Conservation (phyloP, 441 rosid genomes). For the Pelargonium myrrhifolium region DNA sequence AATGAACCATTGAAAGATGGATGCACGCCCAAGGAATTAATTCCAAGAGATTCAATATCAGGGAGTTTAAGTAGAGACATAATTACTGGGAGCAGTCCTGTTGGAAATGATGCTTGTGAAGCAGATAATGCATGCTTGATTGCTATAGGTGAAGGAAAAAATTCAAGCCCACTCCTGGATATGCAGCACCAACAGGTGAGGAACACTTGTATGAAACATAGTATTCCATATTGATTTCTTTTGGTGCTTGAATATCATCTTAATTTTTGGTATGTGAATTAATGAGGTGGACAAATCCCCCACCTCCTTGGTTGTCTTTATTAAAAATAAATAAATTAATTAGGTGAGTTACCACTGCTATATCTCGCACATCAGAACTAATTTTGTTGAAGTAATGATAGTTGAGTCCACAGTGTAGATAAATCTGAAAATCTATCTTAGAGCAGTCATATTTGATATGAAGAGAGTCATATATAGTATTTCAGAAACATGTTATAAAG, state of each 20-base stretch:
- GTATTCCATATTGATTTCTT: conserved; percentile 7
- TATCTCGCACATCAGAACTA: conserved; percentile 3
- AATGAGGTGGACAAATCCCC: background rate
- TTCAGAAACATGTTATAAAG: background rate
- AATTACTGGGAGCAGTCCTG: conserved; percentile 20
- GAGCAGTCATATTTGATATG: background rate
- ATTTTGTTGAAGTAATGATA: background rate
- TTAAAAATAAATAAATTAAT: background rate
- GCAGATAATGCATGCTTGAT: conserved; percentile 23
- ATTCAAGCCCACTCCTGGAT: conserved; percentile 17
- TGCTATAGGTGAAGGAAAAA: conserved; percentile 23
- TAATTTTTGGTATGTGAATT: conserved; percentile 1
- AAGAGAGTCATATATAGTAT: background rate
- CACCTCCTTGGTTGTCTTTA: no score
- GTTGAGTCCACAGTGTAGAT: background rate
- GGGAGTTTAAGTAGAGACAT: conserved; percentile 9
- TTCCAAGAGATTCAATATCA: conserved; percentile 17
- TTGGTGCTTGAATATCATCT: background rate
- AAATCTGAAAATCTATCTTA: background rate
- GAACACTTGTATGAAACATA: conserved; percentile 11
- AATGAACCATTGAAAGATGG: conserved; percentile 25
- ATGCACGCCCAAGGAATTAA: conserved; percentile 21
- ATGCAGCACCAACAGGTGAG: conserved; percentile 38
- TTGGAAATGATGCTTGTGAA: conserved; percentile 16
- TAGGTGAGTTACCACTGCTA: background rate